A percentile compares a stretch with the other conserved stretches of the same genome.
Evolutionary conservation across 164 flowering plant species (phyloP).

Genomic region (Piper longum): DNA sequence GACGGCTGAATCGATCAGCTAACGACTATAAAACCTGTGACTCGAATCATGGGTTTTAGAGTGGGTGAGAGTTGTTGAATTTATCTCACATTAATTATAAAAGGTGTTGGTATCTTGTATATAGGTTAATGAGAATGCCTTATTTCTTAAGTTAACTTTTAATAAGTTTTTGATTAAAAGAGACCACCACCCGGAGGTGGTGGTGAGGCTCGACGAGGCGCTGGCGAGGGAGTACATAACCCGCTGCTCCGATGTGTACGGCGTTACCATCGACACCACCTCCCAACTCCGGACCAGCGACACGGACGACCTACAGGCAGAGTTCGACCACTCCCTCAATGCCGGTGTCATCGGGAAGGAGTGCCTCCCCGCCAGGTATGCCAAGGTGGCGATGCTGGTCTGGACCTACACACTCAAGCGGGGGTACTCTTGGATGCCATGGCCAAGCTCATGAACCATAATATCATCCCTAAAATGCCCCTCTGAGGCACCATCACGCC

Average conservation of each 20-base stretch:
- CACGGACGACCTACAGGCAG: slow-evolving; percentile 31
- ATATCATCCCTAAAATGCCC: slow-evolving; percentile 18
- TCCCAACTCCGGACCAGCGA: slow-evolving; percentile 29
- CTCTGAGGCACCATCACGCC: slow-evolving; percentile 22
- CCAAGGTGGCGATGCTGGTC: slow-evolving; percentile 23
- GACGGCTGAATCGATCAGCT: too few species aligned
- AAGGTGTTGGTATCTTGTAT: too few species aligned
- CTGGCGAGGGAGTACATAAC: slow-evolving; percentile 20
- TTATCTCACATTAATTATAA: too few species aligned
- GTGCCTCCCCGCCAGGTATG: slow-evolving; percentile 11
- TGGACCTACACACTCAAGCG: slow-evolving; percentile 29
- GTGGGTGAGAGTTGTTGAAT: too few species aligned
- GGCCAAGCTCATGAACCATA: slow-evolving; percentile 19
- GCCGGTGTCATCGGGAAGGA: slow-evolving; percentile 30
- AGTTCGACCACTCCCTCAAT: slow-evolving; percentile 35
- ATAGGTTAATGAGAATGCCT: too few species aligned
- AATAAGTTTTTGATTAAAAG: too few species aligned
- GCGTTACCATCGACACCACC: slow-evolving; percentile 43
- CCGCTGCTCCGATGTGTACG: slow-evolving; percentile 26
- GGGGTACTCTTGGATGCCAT: slow-evolving; percentile 28
- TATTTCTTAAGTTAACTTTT: too few species aligned
- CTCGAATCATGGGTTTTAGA: too few species aligned
- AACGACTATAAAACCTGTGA: too few species aligned
- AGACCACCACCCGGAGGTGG: slow-evolving; percentile 20
- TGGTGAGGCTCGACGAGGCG: slow-evolving; percentile 20